Percentiles rank a stretch among this genome's conserved stretches.
Evolutionary conservation across 2,329 filamentous ascomycete species (phyloP).

Genomic region (Cordyceps tenuipes): DNA sequence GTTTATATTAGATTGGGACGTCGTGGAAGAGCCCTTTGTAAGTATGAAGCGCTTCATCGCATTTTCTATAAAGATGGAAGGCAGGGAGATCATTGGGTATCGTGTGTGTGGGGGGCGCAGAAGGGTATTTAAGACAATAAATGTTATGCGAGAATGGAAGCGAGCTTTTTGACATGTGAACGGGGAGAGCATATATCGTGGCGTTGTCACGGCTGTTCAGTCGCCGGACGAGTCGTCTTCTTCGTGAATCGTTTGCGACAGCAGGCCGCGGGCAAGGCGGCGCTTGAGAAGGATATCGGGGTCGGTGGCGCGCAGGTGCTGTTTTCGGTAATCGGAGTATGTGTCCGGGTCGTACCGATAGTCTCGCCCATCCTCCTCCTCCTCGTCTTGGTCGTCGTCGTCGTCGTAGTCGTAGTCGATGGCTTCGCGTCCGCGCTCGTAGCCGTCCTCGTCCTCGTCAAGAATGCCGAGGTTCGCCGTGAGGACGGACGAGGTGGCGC

Average conservation of each 20-base stretch:
- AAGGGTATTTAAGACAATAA: background rate
- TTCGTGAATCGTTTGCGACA: conserved; percentile 62
- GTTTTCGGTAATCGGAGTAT: conserved; percentile 13
- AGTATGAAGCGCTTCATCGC: background rate
- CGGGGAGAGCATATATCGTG: background rate
- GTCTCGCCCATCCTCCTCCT: background rate
- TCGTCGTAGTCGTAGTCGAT: conserved; percentile 6
- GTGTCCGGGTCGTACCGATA: conserved; percentile 13
- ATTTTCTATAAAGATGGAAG: background rate
- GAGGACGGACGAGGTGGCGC: conserved; percentile 47
- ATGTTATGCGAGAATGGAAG: background rate
- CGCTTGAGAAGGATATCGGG: conserved; percentile 29
- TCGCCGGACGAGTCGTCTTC: conserved; percentile 55
- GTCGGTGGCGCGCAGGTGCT: conserved; percentile 19
- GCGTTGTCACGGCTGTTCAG: background rate
- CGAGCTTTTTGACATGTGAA: background rate
- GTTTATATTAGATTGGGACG: background rate
- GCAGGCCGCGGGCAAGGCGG: conserved; percentile 39
- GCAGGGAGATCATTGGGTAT: background rate
- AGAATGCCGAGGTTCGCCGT: conserved; percentile 41
- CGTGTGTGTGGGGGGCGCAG: background rate
- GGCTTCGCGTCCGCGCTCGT: background rate
- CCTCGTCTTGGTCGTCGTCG: conserved; percentile 14
- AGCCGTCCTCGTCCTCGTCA: conserved; percentile 17
- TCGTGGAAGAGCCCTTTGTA: background rate